Evolutionary conservation across 371 early-diverging fungal species (phyloP), one percentile per base, ranked within the genome.

Genomic region (Dichotomocladium elegans): DNA sequence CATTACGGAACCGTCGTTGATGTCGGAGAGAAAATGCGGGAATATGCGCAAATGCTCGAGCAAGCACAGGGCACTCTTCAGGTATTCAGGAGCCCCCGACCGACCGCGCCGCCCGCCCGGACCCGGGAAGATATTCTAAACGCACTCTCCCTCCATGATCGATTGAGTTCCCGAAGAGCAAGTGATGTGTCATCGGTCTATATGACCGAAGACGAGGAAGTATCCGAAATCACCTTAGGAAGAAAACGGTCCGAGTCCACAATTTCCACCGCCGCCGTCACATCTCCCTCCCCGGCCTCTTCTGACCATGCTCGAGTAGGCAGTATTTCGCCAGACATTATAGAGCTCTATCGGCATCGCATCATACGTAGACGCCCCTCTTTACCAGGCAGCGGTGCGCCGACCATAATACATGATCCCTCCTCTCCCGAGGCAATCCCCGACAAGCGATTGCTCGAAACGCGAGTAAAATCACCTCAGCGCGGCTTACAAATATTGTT

Each of bases 31-130:
- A 43, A 57, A 44, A 70, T 74, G 61, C 63, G 62, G 3, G 74
- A 74, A 61, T 74, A 74, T 50, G 65, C 58, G n/a, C 46, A 61
- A 17, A 67, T 74, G 70, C 60, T 74, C 25, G 70, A 65, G 24
- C 70, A 74, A 40, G 74, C 74, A 26, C 68, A 70, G 51, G 70
- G 58, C 2, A 74, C 74, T 4, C 19, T 46, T n/a, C n/a, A n/a
- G n/a, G n/a, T n/a, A 2, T 57, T 70, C 14, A 62, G 63, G 29
- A 44, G 52, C 21, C 42, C 65, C 22, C 63, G 66, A 43, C 51
- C 49, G 4, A 48, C 41, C 17, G 25, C 47, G 49, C 17, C 19
- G 25, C 37, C 37, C 21, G 29, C 52, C 3, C 50, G 25, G 24
- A 47, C 48, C 10, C 22, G 42, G 3, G 49, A 47, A 9, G 52